Percentiles rank a stretch among this genome's conserved stretches.
These are phyloP conservation scores for Nitzschia inconspicua DNA, from an alignment of 108 stramenopile species.

Conservation along the genomic window DNA sequence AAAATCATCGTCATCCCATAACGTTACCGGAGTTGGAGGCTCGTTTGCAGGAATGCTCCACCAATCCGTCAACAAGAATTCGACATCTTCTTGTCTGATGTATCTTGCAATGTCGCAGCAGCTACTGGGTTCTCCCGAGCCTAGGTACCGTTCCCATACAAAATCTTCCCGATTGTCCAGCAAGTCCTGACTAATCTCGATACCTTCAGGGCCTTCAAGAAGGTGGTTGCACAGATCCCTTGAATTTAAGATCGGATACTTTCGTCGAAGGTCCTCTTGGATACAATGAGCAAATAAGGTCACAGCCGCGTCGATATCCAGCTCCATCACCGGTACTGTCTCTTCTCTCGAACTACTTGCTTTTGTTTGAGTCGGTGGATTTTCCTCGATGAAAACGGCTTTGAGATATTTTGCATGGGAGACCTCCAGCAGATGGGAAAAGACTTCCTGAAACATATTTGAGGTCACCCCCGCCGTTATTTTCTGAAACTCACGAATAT, in stretches of 20 bases:
- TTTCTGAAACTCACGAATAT: background rate
- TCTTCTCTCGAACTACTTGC: no score
- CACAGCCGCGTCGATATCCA: slow-evolving; percentile 1
- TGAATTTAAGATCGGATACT: slow-evolving; percentile 3
- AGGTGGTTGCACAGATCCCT: background rate
- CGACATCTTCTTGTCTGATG: background rate
- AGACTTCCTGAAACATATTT: no score
- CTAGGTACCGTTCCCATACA: background rate
- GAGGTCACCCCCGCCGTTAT: no score
- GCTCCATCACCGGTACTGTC: slow-evolving; percentile 1
- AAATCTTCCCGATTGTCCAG: background rate
- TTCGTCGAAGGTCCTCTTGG: background rate
- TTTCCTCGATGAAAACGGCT: background rate
- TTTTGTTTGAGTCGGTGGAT: background rate
- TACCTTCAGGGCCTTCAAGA: background rate
- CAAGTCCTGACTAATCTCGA: background rate
- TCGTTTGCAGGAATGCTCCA: background rate
- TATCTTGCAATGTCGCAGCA: slow-evolving; percentile 2
- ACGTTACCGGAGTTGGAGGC: no score
- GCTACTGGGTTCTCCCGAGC: background rate
- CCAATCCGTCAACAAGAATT: background rate
- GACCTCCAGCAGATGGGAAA: background rate
- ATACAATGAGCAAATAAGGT: background rate
- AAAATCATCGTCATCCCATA: no score
- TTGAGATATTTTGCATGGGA: background rate